Conservation (phyloP, 805 yeast species). For the Lipomyces yamadae region DNA sequence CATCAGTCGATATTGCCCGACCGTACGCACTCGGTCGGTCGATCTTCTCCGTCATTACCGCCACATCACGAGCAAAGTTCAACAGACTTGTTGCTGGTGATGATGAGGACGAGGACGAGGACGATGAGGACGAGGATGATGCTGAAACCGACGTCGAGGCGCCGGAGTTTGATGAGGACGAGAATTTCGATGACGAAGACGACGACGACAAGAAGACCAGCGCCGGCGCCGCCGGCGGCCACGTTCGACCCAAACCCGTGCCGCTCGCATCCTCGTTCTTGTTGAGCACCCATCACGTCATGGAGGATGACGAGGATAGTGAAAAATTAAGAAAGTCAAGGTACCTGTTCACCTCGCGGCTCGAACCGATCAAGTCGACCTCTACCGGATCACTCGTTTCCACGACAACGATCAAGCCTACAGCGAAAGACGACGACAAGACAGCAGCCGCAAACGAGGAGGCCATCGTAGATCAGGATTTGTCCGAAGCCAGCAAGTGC, state of each 20-base stretch:
- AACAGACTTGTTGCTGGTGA: constrained; percentile 14
- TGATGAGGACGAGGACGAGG: constrained; percentile 37
- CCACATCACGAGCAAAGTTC: constrained; percentile 29
- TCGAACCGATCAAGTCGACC: constrained; percentile 21
- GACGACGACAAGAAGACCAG: neutral
- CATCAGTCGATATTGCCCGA: constrained; percentile 33
- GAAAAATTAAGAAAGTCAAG: neutral
- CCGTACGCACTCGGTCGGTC: constrained; percentile 29
- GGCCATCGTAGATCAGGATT: constrained; percentile 2
- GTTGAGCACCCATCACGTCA: neutral
- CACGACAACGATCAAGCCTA: neutral
- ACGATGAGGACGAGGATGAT: constrained; percentile 41
- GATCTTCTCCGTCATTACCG: constrained; percentile 30
- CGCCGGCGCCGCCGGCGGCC: no score
- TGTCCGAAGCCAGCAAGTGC: constrained; percentile 25
- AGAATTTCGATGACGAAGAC: constrained; percentile 21
- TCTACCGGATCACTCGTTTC: constrained; percentile 19
- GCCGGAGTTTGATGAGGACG: constrained; percentile 34
- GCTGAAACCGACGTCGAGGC: no score
- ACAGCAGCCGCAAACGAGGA: neutral
- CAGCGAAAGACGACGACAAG: neutral
- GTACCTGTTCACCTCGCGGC: neutral
- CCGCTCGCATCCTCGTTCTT: constrained; percentile 22
- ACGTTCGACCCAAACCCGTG: neutral
- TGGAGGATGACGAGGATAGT: constrained; percentile 10